Conservation (phyloP, 306 rosid species). For the peach (Prunus persica) region DNA sequence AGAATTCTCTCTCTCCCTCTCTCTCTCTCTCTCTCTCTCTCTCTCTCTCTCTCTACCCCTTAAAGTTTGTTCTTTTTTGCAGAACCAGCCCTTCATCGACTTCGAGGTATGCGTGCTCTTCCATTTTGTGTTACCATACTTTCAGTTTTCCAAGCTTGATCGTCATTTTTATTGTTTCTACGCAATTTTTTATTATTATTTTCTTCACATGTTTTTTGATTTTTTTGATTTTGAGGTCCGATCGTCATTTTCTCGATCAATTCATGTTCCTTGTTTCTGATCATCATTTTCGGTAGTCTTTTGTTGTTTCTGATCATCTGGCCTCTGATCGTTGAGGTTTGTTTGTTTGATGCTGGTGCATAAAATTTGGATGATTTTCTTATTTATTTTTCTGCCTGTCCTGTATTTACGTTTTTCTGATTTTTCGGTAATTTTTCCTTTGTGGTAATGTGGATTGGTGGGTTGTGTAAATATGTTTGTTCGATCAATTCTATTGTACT, state of each 20-base stretch:
- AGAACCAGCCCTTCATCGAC: slow-evolving; percentile 24
- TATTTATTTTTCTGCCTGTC: neutral
- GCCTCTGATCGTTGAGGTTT: slow-evolving; percentile 14
- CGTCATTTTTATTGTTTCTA: neutral
- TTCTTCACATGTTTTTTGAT: neutral
- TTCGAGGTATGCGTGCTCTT: slow-evolving; percentile 30
- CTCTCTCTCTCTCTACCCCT: slow-evolving; percentile 14
- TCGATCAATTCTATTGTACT: neutral
- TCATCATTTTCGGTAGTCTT: slow-evolving; percentile 27
- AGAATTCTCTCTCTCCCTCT: neutral
- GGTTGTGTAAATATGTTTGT: neutral
- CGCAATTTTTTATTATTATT: neutral
- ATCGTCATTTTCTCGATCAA: slow-evolving; percentile 23
- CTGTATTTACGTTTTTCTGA: slow-evolving; percentile 7
- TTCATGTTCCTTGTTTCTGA: slow-evolving; percentile 8
- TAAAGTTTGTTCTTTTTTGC: slow-evolving; percentile 22
- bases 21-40: neutral
- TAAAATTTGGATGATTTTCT: neutral
- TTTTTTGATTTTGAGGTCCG: slow-evolving; percentile 13
- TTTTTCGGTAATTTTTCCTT: neutral
- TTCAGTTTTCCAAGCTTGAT: neutral
- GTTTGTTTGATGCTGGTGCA: slow-evolving; percentile 8
- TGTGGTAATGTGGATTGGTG: neutral
- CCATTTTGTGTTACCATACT: neutral
- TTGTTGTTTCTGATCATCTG: slow-evolving; percentile 18